Conservation (phyloP, 352 stramenopile species). For the Phytopythium litorale region DNA sequence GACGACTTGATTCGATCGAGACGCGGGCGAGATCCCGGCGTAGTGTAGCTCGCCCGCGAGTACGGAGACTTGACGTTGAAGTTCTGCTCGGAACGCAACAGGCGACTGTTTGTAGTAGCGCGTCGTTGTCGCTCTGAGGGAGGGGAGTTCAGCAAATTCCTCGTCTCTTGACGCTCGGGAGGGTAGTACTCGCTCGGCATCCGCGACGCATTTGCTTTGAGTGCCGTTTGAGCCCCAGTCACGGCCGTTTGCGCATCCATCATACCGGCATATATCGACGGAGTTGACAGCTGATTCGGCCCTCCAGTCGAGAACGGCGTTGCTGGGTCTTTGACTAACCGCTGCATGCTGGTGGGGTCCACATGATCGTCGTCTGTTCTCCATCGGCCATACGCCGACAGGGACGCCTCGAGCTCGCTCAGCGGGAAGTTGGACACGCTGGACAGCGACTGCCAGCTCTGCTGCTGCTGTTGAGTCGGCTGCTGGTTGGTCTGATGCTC, state of each 20-base stretch:
- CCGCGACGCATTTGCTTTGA: background rate
- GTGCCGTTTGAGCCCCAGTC: too few relatives aligned
- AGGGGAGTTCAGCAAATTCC: constrained; percentile 9
- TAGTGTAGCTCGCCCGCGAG: background rate
- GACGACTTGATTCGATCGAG: background rate
- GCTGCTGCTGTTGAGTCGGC: background rate
- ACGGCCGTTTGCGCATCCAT: background rate
- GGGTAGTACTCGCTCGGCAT: background rate
- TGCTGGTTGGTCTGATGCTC: constrained; percentile 8
- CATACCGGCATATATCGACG: background rate
- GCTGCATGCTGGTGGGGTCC: background rate
- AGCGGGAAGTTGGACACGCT: constrained; percentile 19
- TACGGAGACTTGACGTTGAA: background rate
- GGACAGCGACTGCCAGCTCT: background rate
- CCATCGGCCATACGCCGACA: constrained; percentile 12
- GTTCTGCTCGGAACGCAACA: background rate
- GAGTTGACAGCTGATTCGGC: background rate
- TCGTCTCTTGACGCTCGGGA: background rate
- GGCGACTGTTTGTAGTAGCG: background rate
- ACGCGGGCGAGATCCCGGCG: background rate
- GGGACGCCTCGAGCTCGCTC: constrained; percentile 21
- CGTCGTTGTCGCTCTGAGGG: constrained; percentile 2
- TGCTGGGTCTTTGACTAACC: background rate
- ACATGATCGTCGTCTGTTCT: constrained; percentile 6
- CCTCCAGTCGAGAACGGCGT: background rate